phyloP scores from a whole-genome alignment of 176 grass and related monocot species.

The Raddia guianensis region DNA sequence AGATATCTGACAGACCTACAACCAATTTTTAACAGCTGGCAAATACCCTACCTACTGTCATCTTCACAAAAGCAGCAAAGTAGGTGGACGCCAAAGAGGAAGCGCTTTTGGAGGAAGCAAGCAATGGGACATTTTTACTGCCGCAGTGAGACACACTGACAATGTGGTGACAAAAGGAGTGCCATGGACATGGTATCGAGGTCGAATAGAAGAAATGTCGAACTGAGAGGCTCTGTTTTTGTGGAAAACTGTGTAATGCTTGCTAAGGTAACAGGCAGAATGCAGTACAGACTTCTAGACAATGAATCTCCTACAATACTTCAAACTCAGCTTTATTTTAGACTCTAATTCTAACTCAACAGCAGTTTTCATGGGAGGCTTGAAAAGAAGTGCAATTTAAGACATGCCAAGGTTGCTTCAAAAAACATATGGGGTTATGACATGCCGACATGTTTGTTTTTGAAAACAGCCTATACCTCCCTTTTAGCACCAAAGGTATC shows the following conservation, averaged over 20 bases:
- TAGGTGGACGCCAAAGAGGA: not conserved
- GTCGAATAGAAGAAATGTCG: not conserved
- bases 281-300: not conserved
- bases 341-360: conserved; percentile 18
- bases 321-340: not conserved
- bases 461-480: conserved; percentile 16
- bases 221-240: not conserved
- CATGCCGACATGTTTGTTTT: not conserved
- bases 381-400: conserved; percentile 11
- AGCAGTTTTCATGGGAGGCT: not conserved
- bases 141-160: not conserved
- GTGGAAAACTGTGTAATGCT: not conserved
- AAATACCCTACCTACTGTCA: conserved; percentile 10
- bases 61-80: not conserved
- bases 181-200: not conserved
- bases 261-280: not conserved
- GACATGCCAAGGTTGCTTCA: not conserved
- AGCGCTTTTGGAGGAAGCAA: not conserved
- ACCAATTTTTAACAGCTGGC: not conserved
- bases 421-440: conserved; percentile 1
- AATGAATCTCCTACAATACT: not conserved
- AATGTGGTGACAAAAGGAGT: not conserved
- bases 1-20: not conserved
- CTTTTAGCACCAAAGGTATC: not conserved
- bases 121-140: not conserved